Base-by-base conservation (phyloP, 2,329 filamentous ascomycete genomes). In the Herpotrichia juniperi region DNA sequence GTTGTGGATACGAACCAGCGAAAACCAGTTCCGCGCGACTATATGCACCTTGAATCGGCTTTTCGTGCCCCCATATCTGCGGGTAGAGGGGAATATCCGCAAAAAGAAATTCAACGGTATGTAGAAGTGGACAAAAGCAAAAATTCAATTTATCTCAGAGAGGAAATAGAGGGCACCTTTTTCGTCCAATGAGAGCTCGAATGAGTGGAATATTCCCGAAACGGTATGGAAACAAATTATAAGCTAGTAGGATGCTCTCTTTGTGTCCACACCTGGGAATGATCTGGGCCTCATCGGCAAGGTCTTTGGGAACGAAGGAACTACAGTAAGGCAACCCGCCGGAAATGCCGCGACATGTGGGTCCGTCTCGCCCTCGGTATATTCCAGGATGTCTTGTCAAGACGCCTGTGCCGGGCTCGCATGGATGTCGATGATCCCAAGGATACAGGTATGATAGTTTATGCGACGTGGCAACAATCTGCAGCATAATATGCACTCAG, bases 381-480 rank as follows among this genome's bases (percentile, higher is more conserved):
- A 31, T 30, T 37, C 19, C 19, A 25, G 30, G 44, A 17, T 25
- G 7, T 31, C n/a, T 14, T 19, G 16, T 22, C 19, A 17, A 21
- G n/a, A 19, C 17, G 34, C 34, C 17, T 17, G 21, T 37, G 34
- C 17, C 34, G 16, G 16, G 7, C 30, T 26, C 4, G 17, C 44
- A 34, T 46, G 44, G 30, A 46, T n/a, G 21, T 25, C 24, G 44
- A 34, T 35, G 44, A 46, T 37, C 28, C 44, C 21, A 11, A 46
- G 22, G 21, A 17, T 8, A 14, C 17, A 43, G 19, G 4, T 30
- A 19, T 47, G 21, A 43, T 28, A 14, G 17, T 37, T 37, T 35
- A 19, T 37, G 37, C 49, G 35, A 47, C 49, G 49, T 46, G 49
- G 42, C 42, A 34, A 16, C 4, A 46, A 16, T 19, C 44, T 46